Evolutionary conservation across 306 rosid genomes (phyloP).

Genomic region (Cucurbita moschata): DNA sequence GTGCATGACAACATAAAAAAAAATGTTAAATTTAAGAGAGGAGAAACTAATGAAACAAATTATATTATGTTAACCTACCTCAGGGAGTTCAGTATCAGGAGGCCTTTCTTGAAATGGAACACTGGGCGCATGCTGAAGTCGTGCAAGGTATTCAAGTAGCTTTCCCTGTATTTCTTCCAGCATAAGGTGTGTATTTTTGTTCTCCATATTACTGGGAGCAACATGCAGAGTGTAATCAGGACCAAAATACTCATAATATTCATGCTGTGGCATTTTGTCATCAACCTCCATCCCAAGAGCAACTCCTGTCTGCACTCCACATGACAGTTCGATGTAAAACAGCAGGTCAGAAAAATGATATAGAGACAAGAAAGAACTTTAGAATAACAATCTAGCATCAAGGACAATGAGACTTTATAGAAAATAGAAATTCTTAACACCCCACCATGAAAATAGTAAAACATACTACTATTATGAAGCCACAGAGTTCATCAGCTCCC

Average conservation of each 20-base stretch:
- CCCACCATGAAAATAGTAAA: background rate
- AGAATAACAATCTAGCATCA: conserved; percentile 4
- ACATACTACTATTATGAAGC: background rate
- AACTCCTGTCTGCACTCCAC: conserved; percentile 70
- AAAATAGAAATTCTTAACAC: background rate
- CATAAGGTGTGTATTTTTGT: conserved; percentile 56
- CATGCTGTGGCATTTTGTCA: conserved; percentile 85
- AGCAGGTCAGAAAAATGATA: background rate
- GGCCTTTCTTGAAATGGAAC: conserved; percentile 76
- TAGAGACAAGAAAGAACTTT: conserved; percentile 3
- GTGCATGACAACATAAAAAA: background rate
- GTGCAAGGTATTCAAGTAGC: conserved; percentile 71
- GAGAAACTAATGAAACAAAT: background rate
- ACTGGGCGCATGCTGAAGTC: conserved; percentile 83
- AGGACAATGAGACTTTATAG: background rate
- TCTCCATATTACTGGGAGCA: conserved; percentile 95
- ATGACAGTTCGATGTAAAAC: conserved; percentile 11
- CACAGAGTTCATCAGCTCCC: background rate
- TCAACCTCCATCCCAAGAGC: conserved; percentile 87
- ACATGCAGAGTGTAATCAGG: conserved; percentile 90
- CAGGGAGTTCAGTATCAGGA: conserved; percentile 65
- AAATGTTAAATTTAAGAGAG: background rate
- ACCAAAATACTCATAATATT: conserved; percentile 82
- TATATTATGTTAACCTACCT: conserved; percentile 23
- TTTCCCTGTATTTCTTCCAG: conserved; percentile 56